Evolutionary conservation across 805 yeast genomes (phyloP), one percentile per base, ranked within the genome.

Genomic region (Yamadazyma paraphyllophila): DNA sequence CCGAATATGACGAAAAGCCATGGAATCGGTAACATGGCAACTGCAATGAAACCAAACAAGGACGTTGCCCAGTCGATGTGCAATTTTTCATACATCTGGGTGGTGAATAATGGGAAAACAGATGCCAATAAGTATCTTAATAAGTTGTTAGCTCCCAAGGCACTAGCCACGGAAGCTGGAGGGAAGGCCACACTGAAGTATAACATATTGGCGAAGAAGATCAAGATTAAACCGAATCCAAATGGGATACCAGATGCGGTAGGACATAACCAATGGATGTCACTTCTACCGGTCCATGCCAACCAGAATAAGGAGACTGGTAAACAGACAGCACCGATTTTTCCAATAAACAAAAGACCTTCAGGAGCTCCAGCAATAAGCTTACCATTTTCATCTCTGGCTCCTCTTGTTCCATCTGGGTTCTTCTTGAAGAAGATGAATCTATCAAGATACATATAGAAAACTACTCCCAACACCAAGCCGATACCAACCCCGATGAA

Each of bases 91-190:
- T 85, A 83, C 96, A 90, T 87, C 66, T 89, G 96, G 15, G 82
- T 78, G 1, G 90, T 86, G 67, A 90, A 89, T 48, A 90, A 71
- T 45, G 96, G 96, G 74, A 90, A 83, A 15, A 82, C 87, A 6
- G 88, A 81, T 8, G 95, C 88, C 50, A 85, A 61, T 27, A 83
- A 54, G 60, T 88, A 88, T 67, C 97, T 78, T 46, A 83, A 64
- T 58, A 90, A 71, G 61, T 87, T 88, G 66, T 89, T 90, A 11
- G 96, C 96, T 30, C 96, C 96, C 50, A 88, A 64, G 2, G 95
- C 92, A n/a, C 92, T 83, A 0, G 96, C 96, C 16, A 88, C 85
- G 29, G 77, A 76, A 29, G 81, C 64, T 39, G 92, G 89, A 24
- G 94, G 92, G 62, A 81, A 87, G 4, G 85, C 63, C 74, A 81